A percentile compares a stretch with the other conserved stretches of the same genome.
Evolutionary conservation across 2,329 filamentous ascomycete genomes (phyloP).

Genomic region (Curvularia hawaiiensis): DNA sequence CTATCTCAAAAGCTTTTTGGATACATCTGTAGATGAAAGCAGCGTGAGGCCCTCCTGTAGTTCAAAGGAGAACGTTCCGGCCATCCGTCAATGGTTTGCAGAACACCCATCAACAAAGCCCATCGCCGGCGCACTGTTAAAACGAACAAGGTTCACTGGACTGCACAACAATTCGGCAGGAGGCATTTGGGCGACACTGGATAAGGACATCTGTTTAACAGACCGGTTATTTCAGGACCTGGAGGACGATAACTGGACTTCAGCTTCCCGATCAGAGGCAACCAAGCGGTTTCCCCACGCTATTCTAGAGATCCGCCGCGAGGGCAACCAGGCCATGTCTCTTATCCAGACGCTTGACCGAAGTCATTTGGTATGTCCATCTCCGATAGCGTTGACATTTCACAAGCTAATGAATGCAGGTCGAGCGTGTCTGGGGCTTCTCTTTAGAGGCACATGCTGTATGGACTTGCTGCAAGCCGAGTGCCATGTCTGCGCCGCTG

Average conservation of each 20-base stretch:
- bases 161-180: constrained; percentile 51
- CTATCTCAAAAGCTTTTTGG: constrained; percentile 48
- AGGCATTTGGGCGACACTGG: constrained; percentile 56
- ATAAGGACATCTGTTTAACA: constrained; percentile 53
- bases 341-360: constrained; percentile 53
- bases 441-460: constrained; percentile 60
- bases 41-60: constrained; percentile 11
- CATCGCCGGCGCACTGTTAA: constrained; percentile 53
- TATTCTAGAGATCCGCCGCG: constrained; percentile 56
- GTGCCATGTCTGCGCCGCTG: constrained; percentile 52
- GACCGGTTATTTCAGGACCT: constrained; percentile 35
- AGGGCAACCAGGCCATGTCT: constrained; percentile 48
- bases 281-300: constrained; percentile 54
- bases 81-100: constrained; percentile 51
- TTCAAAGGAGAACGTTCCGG: constrained; percentile 25
- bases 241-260: constrained; percentile 39
- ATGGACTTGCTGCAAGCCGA: constrained; percentile 54
- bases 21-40: constrained; percentile 30
- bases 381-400: constrained; percentile 2
- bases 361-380: constrained; percentile 52
- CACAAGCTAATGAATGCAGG: constrained; percentile 37
- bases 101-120: constrained; percentile 53
- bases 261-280: constrained; percentile 29
- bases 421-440: constrained; percentile 59
- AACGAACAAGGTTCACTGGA: constrained; percentile 56